Percentiles rank a stretch among this genome's conserved stretches.
Conservation (phyloP, 805 yeast species). For the Komagataella phaffii region DNA sequence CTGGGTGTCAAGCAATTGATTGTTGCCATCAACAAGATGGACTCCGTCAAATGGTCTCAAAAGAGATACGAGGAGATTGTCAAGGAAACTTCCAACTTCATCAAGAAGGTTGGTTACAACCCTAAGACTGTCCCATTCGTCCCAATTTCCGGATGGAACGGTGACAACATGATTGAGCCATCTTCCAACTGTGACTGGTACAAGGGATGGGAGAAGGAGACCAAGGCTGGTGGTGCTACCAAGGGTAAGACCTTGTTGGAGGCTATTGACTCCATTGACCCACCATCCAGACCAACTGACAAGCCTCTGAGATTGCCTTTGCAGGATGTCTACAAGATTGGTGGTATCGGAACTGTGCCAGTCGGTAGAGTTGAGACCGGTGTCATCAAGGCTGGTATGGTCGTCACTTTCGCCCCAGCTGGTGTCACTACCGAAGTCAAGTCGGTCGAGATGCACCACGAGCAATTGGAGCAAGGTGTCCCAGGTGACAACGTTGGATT, state of each 20-base stretch:
- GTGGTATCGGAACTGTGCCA: constrained; percentile 88
- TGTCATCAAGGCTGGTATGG: constrained; percentile 83
- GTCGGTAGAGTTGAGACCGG: constrained; percentile 94
- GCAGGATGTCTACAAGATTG: constrained; percentile 88
- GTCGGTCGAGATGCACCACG: constrained; percentile 85
- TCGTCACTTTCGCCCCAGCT: constrained; percentile 82
- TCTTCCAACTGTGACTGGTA: constrained; percentile 77
- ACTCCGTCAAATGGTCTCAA: constrained; percentile 81
- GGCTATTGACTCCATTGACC: constrained; percentile 76
- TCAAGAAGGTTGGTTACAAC: constrained; percentile 79
- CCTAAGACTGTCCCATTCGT: constrained; percentile 76
- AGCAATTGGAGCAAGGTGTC: constrained; percentile 60
- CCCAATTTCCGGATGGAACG: constrained; percentile 88
- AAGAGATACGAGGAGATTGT: constrained; percentile 65
- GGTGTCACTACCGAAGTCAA: constrained; percentile 85
- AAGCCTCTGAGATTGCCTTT: constrained; percentile 84
- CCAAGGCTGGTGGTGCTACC: constrained; percentile 57
- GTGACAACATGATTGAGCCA: constrained; percentile 86
- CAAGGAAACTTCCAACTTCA: constrained; percentile 68
- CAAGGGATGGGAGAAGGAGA: constrained; percentile 78
- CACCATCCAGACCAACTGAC: constrained; percentile 70
- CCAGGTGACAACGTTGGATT: constrained; percentile 90
- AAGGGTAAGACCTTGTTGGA: constrained; percentile 76
- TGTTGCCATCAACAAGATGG: constrained; percentile 93
- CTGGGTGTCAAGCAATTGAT: constrained; percentile 79